Base-by-base conservation (phyloP, 805 yeast species). In the Metschnikowia dekortorum region DNA sequence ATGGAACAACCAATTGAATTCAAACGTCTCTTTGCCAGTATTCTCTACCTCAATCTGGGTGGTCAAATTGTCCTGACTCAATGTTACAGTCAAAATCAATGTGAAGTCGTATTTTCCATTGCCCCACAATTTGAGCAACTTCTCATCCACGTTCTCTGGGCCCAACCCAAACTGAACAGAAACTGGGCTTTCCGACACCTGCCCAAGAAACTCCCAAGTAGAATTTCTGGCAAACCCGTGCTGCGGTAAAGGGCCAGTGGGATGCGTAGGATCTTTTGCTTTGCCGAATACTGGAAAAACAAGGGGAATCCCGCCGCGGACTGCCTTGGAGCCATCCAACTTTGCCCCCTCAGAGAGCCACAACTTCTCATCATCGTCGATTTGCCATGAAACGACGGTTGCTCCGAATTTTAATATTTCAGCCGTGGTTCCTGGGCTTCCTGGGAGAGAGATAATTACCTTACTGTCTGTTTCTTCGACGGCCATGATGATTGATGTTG, bases 221-320 rank as follows among this genome's bases (percentile, higher is more conserved):
- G 92, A 84, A 67, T 81, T 85, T 68, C 99, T 79, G 16, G 96
- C 99, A 71, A 94, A 87, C 1, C 99, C 99, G 65, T 94, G 99
- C 71, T 94, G 98, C 16, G 97, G 97, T 56, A 94, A 78, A 34
- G 78, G 66, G 46, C 73, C 75, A 37, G 90, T 81, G 3, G 87
- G 87, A 51, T 71, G 75, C 8, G 49, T 28, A 49, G 73, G 76
- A 7, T 79, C 75, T 32, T 76, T 74, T 11, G 76, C 73, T 56
- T 83, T 90, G 52, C 99, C 98, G 61, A 87, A 87, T 1, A 85
- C 88, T 2, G 99, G 99, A 78, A 94, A 94, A 8, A 92, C 98
- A 26, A 94, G 73, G 10, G 99, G 99, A 47, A 94, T 88, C 46
- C 99, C 99, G 56, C 99, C 99, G 66, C 99, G 81, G 16, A 94